A percentile compares a stretch with the other conserved stretches of the same genome.
These are phyloP conservation scores for Macadamia integrifolia DNA, from an alignment of 164 flowering plant genomes.

Conservation along the genomic window DNA sequence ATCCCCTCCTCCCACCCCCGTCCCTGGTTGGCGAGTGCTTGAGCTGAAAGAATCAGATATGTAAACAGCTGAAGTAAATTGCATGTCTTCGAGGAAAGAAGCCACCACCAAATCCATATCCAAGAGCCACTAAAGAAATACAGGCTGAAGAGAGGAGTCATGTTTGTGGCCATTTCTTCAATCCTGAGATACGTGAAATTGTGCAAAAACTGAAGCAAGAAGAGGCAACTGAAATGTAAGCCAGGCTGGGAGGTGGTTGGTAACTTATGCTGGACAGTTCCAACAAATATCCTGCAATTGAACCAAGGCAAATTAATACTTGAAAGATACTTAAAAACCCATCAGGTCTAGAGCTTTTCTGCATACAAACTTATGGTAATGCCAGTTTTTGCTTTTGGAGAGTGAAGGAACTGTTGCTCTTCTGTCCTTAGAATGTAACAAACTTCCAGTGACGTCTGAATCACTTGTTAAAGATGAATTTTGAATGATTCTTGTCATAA, in stretches of 20 bases:
- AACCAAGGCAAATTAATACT: no score
- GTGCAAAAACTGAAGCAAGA: slow-evolving; percentile 52
- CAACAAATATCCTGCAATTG: no score
- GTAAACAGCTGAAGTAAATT: slow-evolving; percentile 61
- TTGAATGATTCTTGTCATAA: no score
- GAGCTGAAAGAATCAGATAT: slow-evolving; percentile 78
- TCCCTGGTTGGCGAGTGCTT: slow-evolving; percentile 74
- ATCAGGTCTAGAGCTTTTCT: no score
- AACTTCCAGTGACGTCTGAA: no score
- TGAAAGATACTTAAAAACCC: no score
- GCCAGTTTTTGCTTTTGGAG: no score
- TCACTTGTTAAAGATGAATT: no score
- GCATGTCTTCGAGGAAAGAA: slow-evolving; percentile 60
- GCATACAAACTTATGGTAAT: no score
- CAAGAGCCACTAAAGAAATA: slow-evolving; percentile 64
- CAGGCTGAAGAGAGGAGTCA: slow-evolving; percentile 71
- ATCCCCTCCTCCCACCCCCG: slow-evolving; percentile 72
- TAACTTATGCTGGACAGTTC: background rate
- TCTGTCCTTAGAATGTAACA: no score
- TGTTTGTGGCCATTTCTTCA: slow-evolving; percentile 48
- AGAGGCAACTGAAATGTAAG: slow-evolving; percentile 27
- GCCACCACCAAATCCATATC: slow-evolving; percentile 84
- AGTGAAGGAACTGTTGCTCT: no score
- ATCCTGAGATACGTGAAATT: slow-evolving; percentile 27
- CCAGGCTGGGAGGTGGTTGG: slow-evolving; percentile 20